A percentile compares a stretch with the other conserved stretches of the same genome.
These are phyloP conservation scores for Phytophthora fragariaefolia DNA, from an alignment of 352 stramenopile genomes.

Conservation along the genomic window DNA sequence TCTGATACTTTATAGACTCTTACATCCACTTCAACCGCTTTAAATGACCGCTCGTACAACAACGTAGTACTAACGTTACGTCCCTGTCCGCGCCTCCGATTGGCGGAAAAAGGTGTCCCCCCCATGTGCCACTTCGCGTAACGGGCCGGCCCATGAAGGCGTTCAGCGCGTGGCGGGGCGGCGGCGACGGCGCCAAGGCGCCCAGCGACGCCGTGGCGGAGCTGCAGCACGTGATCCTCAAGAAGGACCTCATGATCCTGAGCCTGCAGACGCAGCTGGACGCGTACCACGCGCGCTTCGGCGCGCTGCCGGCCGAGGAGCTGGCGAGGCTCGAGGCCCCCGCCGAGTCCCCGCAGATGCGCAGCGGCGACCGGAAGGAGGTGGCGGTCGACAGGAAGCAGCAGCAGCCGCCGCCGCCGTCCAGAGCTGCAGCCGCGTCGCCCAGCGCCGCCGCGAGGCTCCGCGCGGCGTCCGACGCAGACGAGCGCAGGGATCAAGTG, in stretches of 20 bases:
- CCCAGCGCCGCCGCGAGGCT: constrained; percentile 7
- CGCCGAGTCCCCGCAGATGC: constrained; percentile 20
- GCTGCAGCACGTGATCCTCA: constrained; percentile 84
- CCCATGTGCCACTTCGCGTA: constrained; percentile 17
- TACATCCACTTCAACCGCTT: constrained; percentile 19
- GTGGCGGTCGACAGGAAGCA: background rate
- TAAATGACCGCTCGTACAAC: too few relatives aligned
- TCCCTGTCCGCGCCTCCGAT: too few relatives aligned
- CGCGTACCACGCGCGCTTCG: constrained; percentile 63
- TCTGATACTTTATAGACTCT: constrained; percentile 29
- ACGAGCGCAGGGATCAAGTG: constrained; percentile 21
- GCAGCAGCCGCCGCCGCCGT: constrained; percentile 18
- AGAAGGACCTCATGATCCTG: constrained; percentile 88
- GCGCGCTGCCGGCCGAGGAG: constrained; percentile 47
- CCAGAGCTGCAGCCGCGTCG: constrained; percentile 12
- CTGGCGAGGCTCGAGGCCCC: constrained; percentile 36
- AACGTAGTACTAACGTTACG: too few relatives aligned
- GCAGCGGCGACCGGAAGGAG: constrained; percentile 21
- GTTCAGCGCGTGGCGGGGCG: constrained; percentile 37
- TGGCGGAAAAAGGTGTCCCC: constrained; percentile 7
- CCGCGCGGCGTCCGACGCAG: constrained; percentile 13
- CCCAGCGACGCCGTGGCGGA: constrained; percentile 49
- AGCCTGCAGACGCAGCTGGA: constrained; percentile 73
- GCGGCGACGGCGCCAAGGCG: constrained; percentile 27
- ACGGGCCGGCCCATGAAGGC: constrained; percentile 37